Base-by-base conservation (phyloP, 2,329 filamentous ascomycete species). In the Colletotrichum caudatum region DNA sequence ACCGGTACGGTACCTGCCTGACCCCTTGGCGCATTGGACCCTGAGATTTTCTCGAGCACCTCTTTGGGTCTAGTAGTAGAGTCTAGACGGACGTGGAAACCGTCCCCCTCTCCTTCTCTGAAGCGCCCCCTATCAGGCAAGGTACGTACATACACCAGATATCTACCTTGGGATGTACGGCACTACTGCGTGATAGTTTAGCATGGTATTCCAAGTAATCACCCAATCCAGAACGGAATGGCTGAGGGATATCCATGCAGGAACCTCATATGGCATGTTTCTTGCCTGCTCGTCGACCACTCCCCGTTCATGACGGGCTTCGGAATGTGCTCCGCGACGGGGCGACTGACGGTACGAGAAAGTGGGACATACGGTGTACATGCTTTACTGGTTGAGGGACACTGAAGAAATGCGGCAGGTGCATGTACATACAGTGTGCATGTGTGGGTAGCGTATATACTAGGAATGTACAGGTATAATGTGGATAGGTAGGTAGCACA, bases 11-110 rank as follows among this genome's bases (percentile, higher is more conserved):
- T 41, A 26, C 46, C 33, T 23, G 14, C 20, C 12, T 16, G 58
- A 23, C 46, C 37, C 61, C 37, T 58, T 58, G 69, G 64, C 44
- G 60, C 60, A 59, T 59, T 68, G 64, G 69, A 71, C 69, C 69
- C 69, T 71, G 58, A 71, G 53, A 68, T 59, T 59, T 71, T 60
- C 37, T 56, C 44, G 29, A 63, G 48, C 23, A 63, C 48, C 58
- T 48, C 44, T 58, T 39, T 37, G 44, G 58, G 69, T 23, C 58
- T 58, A n/a, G n/a, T n/a, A n/a, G n/a, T n/a, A 51, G 58, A 51
- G 18, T 20, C 14, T 18, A 18, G 14, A 41, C 5, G 2, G 11
- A 37, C 9, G 35, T 37, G 11, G 35, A 37, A 58, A 44, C 57
- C 57, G 29, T 29, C 46, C 4, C 20, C n/a, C 9, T 20, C 39